A percentile compares a stretch with the other conserved stretches of the same genome.
These are phyloP conservation scores for Fraxinus platypoda DNA, from an alignment of 305 asterid species.

Conservation along the genomic window DNA sequence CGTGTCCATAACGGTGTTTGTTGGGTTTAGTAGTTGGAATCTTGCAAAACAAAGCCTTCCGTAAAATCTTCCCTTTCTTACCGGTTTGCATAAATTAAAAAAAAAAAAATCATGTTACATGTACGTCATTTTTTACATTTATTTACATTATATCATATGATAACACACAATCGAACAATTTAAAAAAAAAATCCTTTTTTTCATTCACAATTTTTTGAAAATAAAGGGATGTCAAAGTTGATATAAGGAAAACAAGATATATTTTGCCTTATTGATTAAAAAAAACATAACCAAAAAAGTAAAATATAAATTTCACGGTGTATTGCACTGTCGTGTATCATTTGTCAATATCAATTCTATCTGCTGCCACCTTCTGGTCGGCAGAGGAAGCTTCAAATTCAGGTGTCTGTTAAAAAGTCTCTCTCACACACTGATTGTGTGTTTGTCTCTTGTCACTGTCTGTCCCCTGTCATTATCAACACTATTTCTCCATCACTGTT, in stretches of 20 bases:
- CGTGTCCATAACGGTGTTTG: no score
- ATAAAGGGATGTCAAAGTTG: no score
- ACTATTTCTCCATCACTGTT: conserved; percentile 11
- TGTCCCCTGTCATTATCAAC: conserved; percentile 44
- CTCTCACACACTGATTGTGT: conserved; percentile 18
- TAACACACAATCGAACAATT: no score
- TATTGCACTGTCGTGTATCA: conserved; percentile 26
- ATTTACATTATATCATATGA: no score
- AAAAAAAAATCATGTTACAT: not conserved
- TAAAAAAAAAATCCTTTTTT: no score
- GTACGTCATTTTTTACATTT: no score
- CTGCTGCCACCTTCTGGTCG: conserved; percentile 62
- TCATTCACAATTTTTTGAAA: no score
- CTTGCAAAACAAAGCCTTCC: not conserved
- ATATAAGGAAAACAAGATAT: no score
- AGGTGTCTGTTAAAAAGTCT: conserved; percentile 41
- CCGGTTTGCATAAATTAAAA: no score
- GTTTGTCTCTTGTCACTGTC: conserved; percentile 27
- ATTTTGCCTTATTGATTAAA: not conserved
- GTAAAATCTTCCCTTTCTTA: no score
- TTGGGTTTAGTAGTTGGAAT: not conserved
- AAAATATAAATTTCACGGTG: not conserved
- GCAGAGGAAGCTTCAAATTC: conserved; percentile 51
- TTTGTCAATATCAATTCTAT: conserved; percentile 52
- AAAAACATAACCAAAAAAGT: not conserved